phyloP scores from a whole-genome alignment of 2,329 filamentous ascomycete species.

The Coleophoma cylindrospora region DNA sequence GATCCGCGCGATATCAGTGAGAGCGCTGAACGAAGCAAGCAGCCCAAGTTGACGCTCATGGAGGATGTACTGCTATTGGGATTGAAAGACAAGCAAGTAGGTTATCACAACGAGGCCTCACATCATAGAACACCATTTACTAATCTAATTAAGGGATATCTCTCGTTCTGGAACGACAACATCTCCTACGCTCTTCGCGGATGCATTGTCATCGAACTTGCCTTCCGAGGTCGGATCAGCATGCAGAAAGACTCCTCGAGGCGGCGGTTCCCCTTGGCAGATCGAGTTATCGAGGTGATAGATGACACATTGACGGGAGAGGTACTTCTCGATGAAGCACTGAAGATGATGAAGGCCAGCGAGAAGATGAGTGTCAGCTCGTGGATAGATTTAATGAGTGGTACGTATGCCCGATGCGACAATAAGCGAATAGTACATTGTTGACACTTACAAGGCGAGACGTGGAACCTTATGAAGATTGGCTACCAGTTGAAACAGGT shows the following conservation, averaged over 20 bases:
- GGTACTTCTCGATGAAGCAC: slow-evolving; percentile 91
- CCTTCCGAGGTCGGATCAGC: slow-evolving; percentile 91
- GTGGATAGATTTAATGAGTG: slow-evolving; percentile 99
- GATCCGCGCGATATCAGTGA: slow-evolving; percentile 97
- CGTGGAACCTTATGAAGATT: slow-evolving; percentile 99
- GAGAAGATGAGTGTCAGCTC: slow-evolving; percentile 99
- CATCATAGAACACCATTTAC: slow-evolving; percentile 1
- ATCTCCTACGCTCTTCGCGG: slow-evolving; percentile 96
- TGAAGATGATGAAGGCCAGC: slow-evolving; percentile 99
- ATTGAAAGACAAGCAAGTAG: slow-evolving; percentile 96
- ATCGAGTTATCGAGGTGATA: slow-evolving; percentile 93
- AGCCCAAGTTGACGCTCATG: slow-evolving; percentile 98
- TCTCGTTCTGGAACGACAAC: slow-evolving; percentile 99
- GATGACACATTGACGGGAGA: slow-evolving; percentile 96
- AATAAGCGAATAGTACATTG: not conserved
- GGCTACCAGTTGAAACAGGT: slow-evolving; percentile 99
- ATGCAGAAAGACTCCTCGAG: slow-evolving; percentile 97
- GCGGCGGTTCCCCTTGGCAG: slow-evolving; percentile 86
- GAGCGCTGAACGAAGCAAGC: slow-evolving; percentile 91
- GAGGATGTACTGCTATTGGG: slow-evolving; percentile 95
- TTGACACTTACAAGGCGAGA: slow-evolving; percentile 68
- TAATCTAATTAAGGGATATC: slow-evolving; percentile 66
- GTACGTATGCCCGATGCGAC: slow-evolving; percentile 38
- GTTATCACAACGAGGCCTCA: slow-evolving; percentile 19
- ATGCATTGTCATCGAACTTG: slow-evolving; percentile 96